phyloP scores from a whole-genome alignment of 257 asterid genomes.

The Coffea eugenioides region DNA sequence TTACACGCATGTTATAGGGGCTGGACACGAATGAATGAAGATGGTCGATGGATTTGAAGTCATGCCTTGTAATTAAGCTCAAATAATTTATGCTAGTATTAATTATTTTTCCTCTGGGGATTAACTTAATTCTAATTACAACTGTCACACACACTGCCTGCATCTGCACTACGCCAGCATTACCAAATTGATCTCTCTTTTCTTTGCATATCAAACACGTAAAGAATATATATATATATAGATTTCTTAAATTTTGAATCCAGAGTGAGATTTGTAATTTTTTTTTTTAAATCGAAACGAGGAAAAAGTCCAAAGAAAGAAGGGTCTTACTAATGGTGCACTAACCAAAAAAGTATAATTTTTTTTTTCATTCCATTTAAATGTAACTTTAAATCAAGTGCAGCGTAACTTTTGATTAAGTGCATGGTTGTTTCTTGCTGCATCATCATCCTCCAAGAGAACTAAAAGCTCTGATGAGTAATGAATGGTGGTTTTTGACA shows the following conservation, averaged over 20 bases:
- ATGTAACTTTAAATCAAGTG: constrained; percentile 8
- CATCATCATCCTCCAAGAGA: constrained; percentile 34
- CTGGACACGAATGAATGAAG: constrained; percentile 12
- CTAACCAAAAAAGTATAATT: constrained; percentile 11
- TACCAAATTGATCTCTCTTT: background rate
- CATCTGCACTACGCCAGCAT: background rate
- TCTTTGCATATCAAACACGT: background rate
- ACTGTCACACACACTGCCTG: background rate
- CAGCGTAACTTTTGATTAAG: constrained; percentile 9
- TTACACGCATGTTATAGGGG: constrained; percentile 3
- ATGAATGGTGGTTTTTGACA: constrained; percentile 24
- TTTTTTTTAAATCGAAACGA: background rate
- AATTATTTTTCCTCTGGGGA: background rate
- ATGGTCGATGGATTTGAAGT: constrained; percentile 11
- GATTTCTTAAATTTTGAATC: background rate
- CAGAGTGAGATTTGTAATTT: background rate
- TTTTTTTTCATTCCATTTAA: constrained; percentile 6
- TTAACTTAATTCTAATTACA: background rate
- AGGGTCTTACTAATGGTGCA: constrained; percentile 29
- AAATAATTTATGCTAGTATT: background rate
- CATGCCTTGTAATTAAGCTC: background rate
- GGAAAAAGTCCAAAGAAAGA: constrained; percentile 14
- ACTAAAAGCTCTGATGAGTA: constrained; percentile 20
- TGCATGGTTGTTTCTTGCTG: constrained; percentile 23
- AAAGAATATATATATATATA: background rate